Evolutionary conservation across 1,139 yeast genomes (phyloP).

Genomic region (Candida buenavistaensis): DNA sequence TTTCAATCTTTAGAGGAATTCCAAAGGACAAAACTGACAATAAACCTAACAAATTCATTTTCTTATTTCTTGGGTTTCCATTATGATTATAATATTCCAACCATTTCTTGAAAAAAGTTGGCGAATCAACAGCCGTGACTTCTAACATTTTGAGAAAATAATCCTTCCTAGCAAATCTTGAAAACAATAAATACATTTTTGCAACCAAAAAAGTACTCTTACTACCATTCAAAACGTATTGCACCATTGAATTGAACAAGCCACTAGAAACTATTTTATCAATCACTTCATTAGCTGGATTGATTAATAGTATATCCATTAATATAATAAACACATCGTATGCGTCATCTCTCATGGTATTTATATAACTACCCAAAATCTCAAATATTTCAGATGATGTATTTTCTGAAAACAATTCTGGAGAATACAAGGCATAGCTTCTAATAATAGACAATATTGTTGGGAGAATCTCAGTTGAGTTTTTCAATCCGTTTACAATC

Average conservation of each 20-base stretch:
- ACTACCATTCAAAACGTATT: conserved; percentile 45
- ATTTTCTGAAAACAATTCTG: conserved; percentile 42
- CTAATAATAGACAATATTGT: conserved; percentile 65
- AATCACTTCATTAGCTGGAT: conserved; percentile 26
- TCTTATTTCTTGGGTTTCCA: conserved; percentile 69
- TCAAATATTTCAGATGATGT: conserved; percentile 44
- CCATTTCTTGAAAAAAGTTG: conserved; percentile 34
- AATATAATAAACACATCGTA: conserved; percentile 56
- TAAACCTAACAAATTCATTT: conserved; percentile 61
- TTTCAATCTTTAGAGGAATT: conserved; percentile 21
- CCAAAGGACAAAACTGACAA: conserved; percentile 39
- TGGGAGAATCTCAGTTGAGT: conserved; percentile 78
- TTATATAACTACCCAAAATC: conserved; percentile 55
- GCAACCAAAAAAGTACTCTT: conserved; percentile 47
- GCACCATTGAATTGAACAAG: conserved; percentile 45
- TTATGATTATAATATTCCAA: conserved; percentile 43
- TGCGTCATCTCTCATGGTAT: conserved; percentile 70
- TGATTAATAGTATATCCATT: conserved; percentile 55
- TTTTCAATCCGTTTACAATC: conserved; percentile 50
- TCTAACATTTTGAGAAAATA: conserved; percentile 39
- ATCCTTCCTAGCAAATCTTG: conserved; percentile 46
- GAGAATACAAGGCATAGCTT: conserved; percentile 65
- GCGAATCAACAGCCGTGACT: conserved; percentile 27
- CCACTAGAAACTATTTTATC: conserved; percentile 45
- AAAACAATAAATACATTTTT: conserved; percentile 53